Evolutionary conservation across 177 flowering plant species (phyloP).

Genomic region (Tripterygium wilfordii): DNA sequence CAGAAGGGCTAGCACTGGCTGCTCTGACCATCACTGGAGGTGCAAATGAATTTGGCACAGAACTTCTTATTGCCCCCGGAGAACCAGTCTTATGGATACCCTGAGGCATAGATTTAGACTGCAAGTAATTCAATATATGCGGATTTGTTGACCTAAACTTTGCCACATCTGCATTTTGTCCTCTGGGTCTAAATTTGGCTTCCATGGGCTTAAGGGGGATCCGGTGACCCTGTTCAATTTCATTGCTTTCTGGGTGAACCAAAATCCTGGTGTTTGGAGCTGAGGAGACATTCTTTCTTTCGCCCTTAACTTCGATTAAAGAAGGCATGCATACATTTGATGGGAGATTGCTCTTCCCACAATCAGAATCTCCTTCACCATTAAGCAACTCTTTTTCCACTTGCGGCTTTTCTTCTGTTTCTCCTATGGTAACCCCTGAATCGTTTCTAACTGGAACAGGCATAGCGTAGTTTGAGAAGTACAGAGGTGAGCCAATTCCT

Average conservation of each 20-base stretch:
- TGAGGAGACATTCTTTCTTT: not conserved
- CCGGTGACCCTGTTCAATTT: conserved; percentile 11
- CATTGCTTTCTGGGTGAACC: conserved; percentile 6
- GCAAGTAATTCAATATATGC: conserved; percentile 10
- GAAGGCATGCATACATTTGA: conserved; percentile 13
- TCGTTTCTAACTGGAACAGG: conserved; percentile 18
- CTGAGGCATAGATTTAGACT: too few relatives aligned
- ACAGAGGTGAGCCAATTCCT: conserved; percentile 18
- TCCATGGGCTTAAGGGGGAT: conserved; percentile 4
- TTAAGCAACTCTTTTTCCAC: conserved; percentile 19
- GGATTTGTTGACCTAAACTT: conserved; percentile 11
- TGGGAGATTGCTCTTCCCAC: conserved; percentile 8
- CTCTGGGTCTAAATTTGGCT: conserved; percentile 7
- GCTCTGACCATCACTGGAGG: conserved; percentile 21
- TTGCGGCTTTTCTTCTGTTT: conserved; percentile 28
- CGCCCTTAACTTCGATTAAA: conserved; percentile 14
- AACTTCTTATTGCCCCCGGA: conserved; percentile 1
- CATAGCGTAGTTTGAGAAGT: conserved; percentile 16
- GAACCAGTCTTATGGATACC: conserved; percentile 9
- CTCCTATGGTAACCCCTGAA: conserved; percentile 33
- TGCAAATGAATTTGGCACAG: conserved; percentile 11
- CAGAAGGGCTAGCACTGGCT: not conserved
- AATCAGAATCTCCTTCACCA: conserved; percentile 11
- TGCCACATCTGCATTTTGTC: conserved; percentile 5
- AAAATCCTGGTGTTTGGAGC: conserved; percentile 6